Conservation (phyloP, 2,329 filamentous ascomycete genomes). For the Aspergillus quadrilineatus region DNA sequence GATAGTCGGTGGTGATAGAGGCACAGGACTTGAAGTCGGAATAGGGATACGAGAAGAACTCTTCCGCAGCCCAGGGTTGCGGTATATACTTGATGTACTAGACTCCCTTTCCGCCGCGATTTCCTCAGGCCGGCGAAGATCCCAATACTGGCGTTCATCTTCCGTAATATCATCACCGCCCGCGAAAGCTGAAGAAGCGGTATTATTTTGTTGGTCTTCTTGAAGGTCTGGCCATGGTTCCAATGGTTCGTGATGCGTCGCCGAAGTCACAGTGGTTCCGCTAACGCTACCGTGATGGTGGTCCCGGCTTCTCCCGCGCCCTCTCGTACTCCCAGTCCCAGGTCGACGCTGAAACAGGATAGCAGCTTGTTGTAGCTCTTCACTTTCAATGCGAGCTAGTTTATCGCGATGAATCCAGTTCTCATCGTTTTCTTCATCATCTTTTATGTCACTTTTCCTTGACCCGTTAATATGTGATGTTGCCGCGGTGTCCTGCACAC, state of each 20-base stretch:
- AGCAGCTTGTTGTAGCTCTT: slow-evolving; percentile 50
- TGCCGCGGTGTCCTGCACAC: slow-evolving; percentile 30
- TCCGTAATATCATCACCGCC: slow-evolving; percentile 40
- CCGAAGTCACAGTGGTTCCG: slow-evolving; percentile 17
- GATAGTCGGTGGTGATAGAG: slow-evolving; percentile 68
- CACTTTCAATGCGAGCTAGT: slow-evolving; percentile 51
- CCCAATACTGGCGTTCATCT: slow-evolving; percentile 59
- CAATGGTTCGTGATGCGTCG: slow-evolving; percentile 25
- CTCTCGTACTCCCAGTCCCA: slow-evolving; percentile 37
- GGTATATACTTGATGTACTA: slow-evolving; percentile 49
- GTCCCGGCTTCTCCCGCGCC: slow-evolving; percentile 40
- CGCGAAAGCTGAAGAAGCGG: slow-evolving; percentile 33
- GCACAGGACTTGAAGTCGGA: slow-evolving; percentile 73
- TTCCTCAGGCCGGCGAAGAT: slow-evolving; percentile 75
- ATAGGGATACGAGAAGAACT: slow-evolving; percentile 81
- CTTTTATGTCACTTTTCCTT: slow-evolving; percentile 20
- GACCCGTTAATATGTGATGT: slow-evolving; percentile 21
- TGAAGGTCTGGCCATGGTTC: slow-evolving; percentile 38
- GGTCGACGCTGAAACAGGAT: slow-evolving; percentile 43
- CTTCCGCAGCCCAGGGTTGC: slow-evolving; percentile 56
- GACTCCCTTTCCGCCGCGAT: slow-evolving; percentile 59
- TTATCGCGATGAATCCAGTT: slow-evolving; percentile 55
- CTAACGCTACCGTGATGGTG: slow-evolving; percentile 32
- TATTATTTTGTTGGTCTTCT: slow-evolving; percentile 33
- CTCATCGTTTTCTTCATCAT: slow-evolving; percentile 34